These are phyloP conservation scores for Boletus patriciae DNA, from an alignment of 768 basidiomycete genomes.

Conservation along the genomic window DNA sequence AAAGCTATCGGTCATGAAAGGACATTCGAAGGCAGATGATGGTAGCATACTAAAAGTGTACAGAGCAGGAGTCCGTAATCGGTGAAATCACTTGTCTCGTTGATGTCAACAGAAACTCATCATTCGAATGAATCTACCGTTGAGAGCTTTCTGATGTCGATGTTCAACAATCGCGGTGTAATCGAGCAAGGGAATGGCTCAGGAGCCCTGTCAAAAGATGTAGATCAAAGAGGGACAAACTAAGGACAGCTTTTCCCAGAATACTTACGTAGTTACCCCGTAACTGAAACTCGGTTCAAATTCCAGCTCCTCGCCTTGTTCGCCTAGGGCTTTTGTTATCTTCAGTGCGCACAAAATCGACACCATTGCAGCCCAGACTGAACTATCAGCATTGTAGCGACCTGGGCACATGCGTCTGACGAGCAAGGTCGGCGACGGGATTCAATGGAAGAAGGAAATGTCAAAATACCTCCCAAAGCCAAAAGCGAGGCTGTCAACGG, in stretches of 20 bases:
- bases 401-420: slow-evolving; percentile 34
- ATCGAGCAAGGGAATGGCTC: slow-evolving; percentile 15
- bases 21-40: not conserved
- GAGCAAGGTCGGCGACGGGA: not conserved
- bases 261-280: slow-evolving; percentile 15
- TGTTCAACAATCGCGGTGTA: not conserved
- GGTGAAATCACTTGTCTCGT: not conserved
- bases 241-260: too few species aligned
- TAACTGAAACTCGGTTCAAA: slow-evolving; percentile 11
- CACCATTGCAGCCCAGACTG: slow-evolving; percentile 32
- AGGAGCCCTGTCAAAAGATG: slow-evolving; percentile 10
- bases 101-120: not conserved
- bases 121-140: not conserved
- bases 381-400: slow-evolving; percentile 27
- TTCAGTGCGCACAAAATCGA: slow-evolving; percentile 26
- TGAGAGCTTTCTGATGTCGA: slow-evolving; percentile 6
- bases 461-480: slow-evolving; percentile 26
- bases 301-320: slow-evolving; percentile 28
- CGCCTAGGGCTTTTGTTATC: slow-evolving; percentile 26
- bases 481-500: slow-evolving; percentile 6
- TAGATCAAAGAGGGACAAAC: not conserved
- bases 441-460: not conserved
- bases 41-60: not conserved
- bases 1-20: not conserved
- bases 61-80: not conserved